Evolutionary conservation across 1,139 yeast species (phyloP).

Genomic region (Yamadazyma pseudoaaseri): DNA sequence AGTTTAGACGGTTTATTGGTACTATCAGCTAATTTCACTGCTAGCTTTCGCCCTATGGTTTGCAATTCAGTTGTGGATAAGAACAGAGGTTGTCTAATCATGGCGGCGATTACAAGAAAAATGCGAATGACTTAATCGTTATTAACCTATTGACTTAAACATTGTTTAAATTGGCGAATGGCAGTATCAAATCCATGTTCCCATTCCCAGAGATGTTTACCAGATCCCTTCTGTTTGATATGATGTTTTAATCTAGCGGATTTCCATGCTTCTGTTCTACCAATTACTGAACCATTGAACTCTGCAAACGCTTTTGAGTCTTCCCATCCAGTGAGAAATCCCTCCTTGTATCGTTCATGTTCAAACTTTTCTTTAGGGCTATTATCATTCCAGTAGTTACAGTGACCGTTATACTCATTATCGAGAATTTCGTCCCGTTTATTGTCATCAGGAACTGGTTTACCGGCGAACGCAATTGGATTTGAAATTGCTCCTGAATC

Average conservation of each 20-base stretch:
- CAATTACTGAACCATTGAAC: slow-evolving; percentile 69
- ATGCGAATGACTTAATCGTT: too few relatives aligned
- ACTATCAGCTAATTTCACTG: slow-evolving; percentile 8
- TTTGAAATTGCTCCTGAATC: slow-evolving; percentile 56
- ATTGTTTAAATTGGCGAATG: slow-evolving; percentile 29
- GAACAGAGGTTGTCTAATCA: background rate
- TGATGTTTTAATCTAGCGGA: slow-evolving; percentile 53
- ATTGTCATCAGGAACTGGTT: slow-evolving; percentile 34
- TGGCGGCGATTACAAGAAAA: too few relatives aligned
- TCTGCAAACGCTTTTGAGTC: slow-evolving; percentile 69
- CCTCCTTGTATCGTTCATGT: slow-evolving; percentile 78
- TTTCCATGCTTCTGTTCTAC: slow-evolving; percentile 72
- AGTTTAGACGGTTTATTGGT: slow-evolving; percentile 16
- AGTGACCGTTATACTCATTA: slow-evolving; percentile 47
- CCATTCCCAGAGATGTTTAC: slow-evolving; percentile 78
- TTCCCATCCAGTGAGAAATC: slow-evolving; percentile 69
- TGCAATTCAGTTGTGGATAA: slow-evolving; percentile 1
- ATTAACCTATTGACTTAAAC: background rate
- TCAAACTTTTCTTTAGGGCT: slow-evolving; percentile 64
- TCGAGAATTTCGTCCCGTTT: slow-evolving; percentile 43
- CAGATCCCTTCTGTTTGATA: slow-evolving; percentile 50
- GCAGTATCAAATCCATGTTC: slow-evolving; percentile 80
- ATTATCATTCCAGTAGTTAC: slow-evolving; percentile 65
- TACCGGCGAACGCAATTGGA: slow-evolving; percentile 23
- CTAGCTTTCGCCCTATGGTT: slow-evolving; percentile 1